Evolutionary conservation across 2,329 filamentous ascomycete genomes (phyloP), one percentile per base, ranked within the genome.

Genomic region (Penicillium sp.): DNA sequence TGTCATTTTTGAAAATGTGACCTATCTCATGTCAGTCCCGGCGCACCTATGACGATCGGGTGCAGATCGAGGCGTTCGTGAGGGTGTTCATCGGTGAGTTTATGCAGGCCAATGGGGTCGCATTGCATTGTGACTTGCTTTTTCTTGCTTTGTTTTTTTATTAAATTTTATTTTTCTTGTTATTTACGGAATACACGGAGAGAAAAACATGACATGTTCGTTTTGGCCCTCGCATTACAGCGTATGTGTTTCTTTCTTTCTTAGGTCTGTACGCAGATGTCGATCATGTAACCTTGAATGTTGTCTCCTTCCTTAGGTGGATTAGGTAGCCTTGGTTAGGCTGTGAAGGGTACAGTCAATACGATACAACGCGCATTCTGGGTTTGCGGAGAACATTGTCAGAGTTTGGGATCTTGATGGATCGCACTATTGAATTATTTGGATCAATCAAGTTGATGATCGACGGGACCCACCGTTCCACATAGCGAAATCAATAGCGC

Each of bases 11-110:
- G 2, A 19, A 22, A 56, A 62, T 61, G 54, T 64, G 64, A 65
- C 42, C 53, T 64, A 24, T 66, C 63, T 62, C 58, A 65, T 66
- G 64, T 66, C 64, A 66, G 52, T 43, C 33, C 50, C 46, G 53
- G 44, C 26, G 46, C 43, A 26, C 24, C 31, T 19, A 37, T 54
- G 60, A 46, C 49, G 62, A 63, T 63, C 61, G 53, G 13, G 47
- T 51, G 59, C 44, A 55, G 54, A 62, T 59, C 56, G 49, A 57
- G 48, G 48, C 4, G 53, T 61, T 59, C 56, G 53, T 22, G 54
- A 58, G 47, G 53, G 57, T 52, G 49, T 60, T 55, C 45, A 47
- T 45, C 54, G 51, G 52, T 42, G 55, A 48, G 31, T 44, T 49
- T 29, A 31, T 27, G 43, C 37, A 35, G 52, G 48, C 51, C 54